Base-by-base conservation (phyloP, 2,329 filamentous ascomycete genomes). In the Juglanconis sp. region DNA sequence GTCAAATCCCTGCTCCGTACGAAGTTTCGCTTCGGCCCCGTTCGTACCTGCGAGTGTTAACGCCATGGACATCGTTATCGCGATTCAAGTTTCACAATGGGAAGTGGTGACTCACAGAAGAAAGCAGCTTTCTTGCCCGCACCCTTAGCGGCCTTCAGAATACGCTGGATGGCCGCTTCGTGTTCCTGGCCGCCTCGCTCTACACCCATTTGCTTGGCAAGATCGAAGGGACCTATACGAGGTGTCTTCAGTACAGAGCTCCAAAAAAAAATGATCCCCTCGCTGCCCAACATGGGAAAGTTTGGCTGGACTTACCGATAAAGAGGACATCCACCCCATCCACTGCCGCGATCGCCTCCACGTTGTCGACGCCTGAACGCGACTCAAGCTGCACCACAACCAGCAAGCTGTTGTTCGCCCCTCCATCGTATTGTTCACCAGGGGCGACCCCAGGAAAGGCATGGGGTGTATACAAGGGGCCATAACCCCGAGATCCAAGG, bases 341-440 rank as follows among this genome's bases (percentile, higher is more conserved):
- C 3, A 77, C 74, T 4, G 68, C 68, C 1, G 75, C 75, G 61
- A 79, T 79, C 56, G 73, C 72, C 66, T 78, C 76, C 7, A 77
- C 75, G 59, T 74, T 77, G 49, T 75, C 74, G 6, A 78, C 69
- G 3, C 72, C 76, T 8, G 70, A 64, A 15, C 65, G 67, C 0
- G 76, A 76, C 69, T 78, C 76, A 53, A 78, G 77, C 66, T 77
- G 75, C 17, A 77, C 71, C 47, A 70, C 67, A 1, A 73, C 71
- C 8, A 71, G 44, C 10, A 76, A 62, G 1, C 64, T 64, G 4
- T 63, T 58, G 56, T 77, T 71, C 5, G 72, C 73, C n/a, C 65
- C 65, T 6, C 65, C 61, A 53, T 76, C 70, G 60, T 77, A 75
- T 9, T 71, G 67, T 5, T 61, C 61, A 0, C 63, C 69, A 8